Evolutionary conservation across 495 filamentous ascomycete genomes (phyloP), one percentile per base, ranked within the genome.

Genomic region (Neurospora cerealis): DNA sequence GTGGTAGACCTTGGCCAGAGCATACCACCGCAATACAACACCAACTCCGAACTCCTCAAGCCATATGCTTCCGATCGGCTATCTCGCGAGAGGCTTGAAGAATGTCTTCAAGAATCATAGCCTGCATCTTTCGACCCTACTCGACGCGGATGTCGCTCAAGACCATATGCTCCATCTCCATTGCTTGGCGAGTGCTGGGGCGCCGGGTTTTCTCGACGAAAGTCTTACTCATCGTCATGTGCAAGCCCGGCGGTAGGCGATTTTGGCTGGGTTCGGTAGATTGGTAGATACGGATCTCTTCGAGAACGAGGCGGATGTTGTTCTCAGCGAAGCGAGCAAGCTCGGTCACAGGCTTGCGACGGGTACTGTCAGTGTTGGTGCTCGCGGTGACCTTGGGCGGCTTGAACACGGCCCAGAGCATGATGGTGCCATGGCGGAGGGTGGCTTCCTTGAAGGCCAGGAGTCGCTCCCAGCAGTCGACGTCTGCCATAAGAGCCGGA

Each of bases 371-470:
- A 5, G n/a, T n/a, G 13, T 28, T 15, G 24, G 54, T 11, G 46
- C n/a, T 21, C 5, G 4, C 2, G 11, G 5, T 60, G 11, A 28
- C 24, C 24, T 32, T 62, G 2, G 54, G 11, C 6, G 46, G 37
- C 24, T 44, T 21, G 37, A 78, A 60, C 21, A 72, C 71, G 3
- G 71, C 75, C 77, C 75, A 75, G 28, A 78, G 70, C 36, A 71
- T 72, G 28, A 75, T 19, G 4, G 37, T 78, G 8, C 78, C 78
- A 5, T 79, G 72, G 1, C 74, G 41, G 3, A 78, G 42, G 3
- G 75, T 21, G 0, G 71, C 75, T 70, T 80, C 78, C 72, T 75
- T 72, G 69, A 75, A 74, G 2, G 78, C 74, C 11, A 71, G n/a
- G 1, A 73, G 32, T 9, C 69, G 70, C 10, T 74, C 73, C 69